Evolutionary conservation across 805 yeast species (phyloP), one percentile per base, ranked within the genome.

Genomic region (Saturnispora hagleri): DNA sequence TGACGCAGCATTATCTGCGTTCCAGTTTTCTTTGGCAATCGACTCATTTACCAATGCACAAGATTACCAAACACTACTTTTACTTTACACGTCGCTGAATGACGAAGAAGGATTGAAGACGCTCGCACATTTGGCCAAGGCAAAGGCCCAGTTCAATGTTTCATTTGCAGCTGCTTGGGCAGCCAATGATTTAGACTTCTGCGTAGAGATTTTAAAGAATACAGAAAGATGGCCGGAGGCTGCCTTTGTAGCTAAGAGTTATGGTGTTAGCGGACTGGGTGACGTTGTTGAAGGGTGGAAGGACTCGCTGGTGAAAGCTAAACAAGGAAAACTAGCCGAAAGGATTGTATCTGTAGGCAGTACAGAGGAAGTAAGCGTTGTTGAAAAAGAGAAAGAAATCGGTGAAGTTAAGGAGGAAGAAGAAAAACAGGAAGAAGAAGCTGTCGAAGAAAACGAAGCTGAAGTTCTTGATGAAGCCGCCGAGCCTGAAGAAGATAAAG

Each of bases 121-220:
- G 51, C 74, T 91, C 38, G 96, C 93, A 5, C 72, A 73, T 51
- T 69, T 71, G 46, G 90, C 96, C 47, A 81, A 77, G 59, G 70
- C 66, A n/a, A 75, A 72, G 44, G 97, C 97, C 47, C 84, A 84
- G 65, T 87, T 81, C 69, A 93, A 93, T 67, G 73, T 90, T 53
- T 96, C 98, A 26, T 93, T 89, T 73, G 89, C 87, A 64, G 85
- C 96, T 12, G 81, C 82, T 66, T 93, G 98, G 98, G 73, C 82
- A 51, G 78, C 84, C 33, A 91, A 95, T 40, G 86, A 89, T 63
- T 73, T 80, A 38, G 69, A 71, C 17, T 73, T 75, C 42, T 85
- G 90, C 58, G 74, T 82, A 51, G 77, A 79, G 22, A 72, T 93
- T 57, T 75, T 93, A 60, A 73, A 77, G 46, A 73, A 77, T 62